These are phyloP conservation scores for Yamadazyma diospyri DNA, from an alignment of 1,139 yeast species.

Conservation along the genomic window DNA sequence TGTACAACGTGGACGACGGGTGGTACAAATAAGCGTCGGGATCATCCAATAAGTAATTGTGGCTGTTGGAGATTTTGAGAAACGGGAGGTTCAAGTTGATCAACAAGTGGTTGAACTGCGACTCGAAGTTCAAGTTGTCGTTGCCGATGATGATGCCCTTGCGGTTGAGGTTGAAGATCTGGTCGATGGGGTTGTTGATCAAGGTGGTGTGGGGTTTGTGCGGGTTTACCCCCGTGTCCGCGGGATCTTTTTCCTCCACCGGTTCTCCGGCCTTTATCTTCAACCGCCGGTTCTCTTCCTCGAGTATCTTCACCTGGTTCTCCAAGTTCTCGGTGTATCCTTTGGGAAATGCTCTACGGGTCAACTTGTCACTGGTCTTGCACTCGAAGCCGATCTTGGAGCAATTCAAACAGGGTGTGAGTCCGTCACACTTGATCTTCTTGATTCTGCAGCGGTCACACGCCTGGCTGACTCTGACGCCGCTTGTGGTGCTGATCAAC, in stretches of 20 bases:
- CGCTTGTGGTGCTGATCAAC: slow-evolving; percentile 38
- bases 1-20: slow-evolving; percentile 38
- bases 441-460: slow-evolving; percentile 78
- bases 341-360: slow-evolving; percentile 70
- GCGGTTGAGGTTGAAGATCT: slow-evolving; percentile 43
- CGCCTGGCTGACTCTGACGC: slow-evolving; percentile 64
- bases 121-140: slow-evolving; percentile 47
- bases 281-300: slow-evolving; percentile 48
- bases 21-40: slow-evolving; percentile 44
- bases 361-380: slow-evolving; percentile 65
- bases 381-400: slow-evolving; percentile 62
- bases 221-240: slow-evolving; percentile 2
- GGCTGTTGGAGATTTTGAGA: slow-evolving; percentile 45
- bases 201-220: slow-evolving; percentile 10
- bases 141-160: slow-evolving; percentile 48
- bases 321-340: slow-evolving; percentile 77
- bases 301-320: slow-evolving; percentile 54
- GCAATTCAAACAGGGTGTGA: slow-evolving; percentile 68
- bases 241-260: slow-evolving; percentile 3
- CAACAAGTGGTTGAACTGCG: slow-evolving; percentile 45
- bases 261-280: slow-evolving; percentile 12
- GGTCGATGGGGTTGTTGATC: slow-evolving; percentile 47
- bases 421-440: slow-evolving; percentile 74
- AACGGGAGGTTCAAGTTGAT: slow-evolving; percentile 46
- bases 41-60: slow-evolving; percentile 42